Evolutionary conservation across 352 stramenopile species (phyloP), one percentile per base, ranked within the genome.

Genomic region (Phytophthora pluvialis): DNA sequence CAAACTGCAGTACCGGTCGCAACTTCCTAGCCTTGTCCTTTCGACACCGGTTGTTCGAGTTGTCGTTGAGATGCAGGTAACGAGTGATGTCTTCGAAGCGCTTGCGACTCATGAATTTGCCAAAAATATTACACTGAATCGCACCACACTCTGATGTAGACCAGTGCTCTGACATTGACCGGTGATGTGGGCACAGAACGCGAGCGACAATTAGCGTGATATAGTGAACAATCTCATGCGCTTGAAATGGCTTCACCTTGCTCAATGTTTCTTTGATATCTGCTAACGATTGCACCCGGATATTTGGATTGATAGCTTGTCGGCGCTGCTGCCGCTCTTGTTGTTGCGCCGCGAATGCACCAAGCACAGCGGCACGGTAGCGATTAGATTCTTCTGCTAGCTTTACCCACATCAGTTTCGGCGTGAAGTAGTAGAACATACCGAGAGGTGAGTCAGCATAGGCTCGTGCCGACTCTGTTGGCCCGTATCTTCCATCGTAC

Each of bases 51-150:
- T 55, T 26, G 39, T 60, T 35, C 2, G 36, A 6, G 43, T 60
- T 67, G 50, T 56, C 43, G 15, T 60, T 61, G 42, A 60, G 60
- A 44, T 60, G 49, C 12, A 61, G 40, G 18, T 48, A 60, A 2
- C 49, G 31, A 7, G 59, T 51, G 39, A 67, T 36, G n/a, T 60
- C 21, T 32, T 56, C 49, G 26, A 67, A 67, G n/a, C 39, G 40
- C 31, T 55, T 50, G 25, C 59, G 40, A 21, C 31, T 55, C 59
- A 67, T 54, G 45, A 56, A 57, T 12, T 56, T 67, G 8, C 35
- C 26, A 29, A 67, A 60, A n/a, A 16, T 67, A 10, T 42, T 42
- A 12, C 31, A 42, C 2, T 32, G 49, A 44, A 61, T 49, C 13
- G 59, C 40, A 1, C 59, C 49, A 10, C 48, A 15, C 28, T 60